Evolutionary conservation across 2,329 filamentous ascomycete genomes (phyloP).

Genomic region (Neofusicoccum sp.): DNA sequence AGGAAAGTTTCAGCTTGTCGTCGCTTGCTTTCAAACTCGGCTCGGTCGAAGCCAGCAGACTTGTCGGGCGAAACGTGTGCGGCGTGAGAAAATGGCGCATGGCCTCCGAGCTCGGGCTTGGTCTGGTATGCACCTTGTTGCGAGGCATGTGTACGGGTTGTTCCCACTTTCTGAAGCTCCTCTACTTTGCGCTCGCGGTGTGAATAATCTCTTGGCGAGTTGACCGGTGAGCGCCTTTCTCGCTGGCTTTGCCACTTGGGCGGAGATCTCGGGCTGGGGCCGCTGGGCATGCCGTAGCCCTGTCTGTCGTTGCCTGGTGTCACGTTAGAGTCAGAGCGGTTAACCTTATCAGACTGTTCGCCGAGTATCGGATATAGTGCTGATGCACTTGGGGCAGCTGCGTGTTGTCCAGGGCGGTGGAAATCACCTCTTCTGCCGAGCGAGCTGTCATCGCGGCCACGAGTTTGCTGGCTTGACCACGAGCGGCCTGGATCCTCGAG

Average conservation of each 20-base stretch:
- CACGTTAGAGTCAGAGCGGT: conserved; percentile 8
- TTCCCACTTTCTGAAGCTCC: not conserved
- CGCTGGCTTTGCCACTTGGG: not conserved
- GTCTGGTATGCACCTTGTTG: not conserved
- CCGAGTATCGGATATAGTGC: not conserved
- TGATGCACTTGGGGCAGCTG: not conserved
- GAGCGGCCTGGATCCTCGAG: not conserved
- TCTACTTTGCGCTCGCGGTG: not conserved
- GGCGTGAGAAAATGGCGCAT: not conserved
- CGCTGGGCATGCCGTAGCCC: not conserved
- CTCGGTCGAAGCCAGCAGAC: not conserved
- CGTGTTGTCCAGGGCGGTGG: conserved; percentile 1
- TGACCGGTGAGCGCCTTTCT: not conserved
- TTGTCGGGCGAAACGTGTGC: not conserved
- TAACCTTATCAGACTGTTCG: conserved; percentile 5
- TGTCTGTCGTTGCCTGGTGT: conserved; percentile 4
- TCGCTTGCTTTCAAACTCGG: not conserved
- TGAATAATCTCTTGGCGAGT: not conserved
- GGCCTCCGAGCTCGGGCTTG: not conserved
- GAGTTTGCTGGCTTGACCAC: conserved; percentile 15
- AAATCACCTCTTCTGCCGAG: conserved; percentile 13
- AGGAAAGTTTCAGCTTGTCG: conserved; percentile 41
- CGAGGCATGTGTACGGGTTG: not conserved
- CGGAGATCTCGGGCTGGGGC: not conserved
- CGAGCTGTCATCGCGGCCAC: conserved; percentile 16